Conservation (phyloP, 1,139 yeast genomes). For the Taiozyma sp. region DNA sequence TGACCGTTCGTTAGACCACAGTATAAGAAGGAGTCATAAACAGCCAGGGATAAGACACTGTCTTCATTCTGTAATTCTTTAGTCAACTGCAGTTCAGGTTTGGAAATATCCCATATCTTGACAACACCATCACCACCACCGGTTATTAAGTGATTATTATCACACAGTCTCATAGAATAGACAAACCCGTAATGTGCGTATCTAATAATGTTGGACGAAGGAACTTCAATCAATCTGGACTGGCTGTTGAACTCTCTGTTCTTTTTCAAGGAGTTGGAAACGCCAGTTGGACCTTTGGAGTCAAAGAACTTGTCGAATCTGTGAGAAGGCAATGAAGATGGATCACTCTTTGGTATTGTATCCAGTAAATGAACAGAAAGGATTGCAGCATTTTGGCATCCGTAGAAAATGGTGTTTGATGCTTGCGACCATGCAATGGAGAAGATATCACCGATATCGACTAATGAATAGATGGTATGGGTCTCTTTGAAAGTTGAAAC, state of each 20-base stretch:
- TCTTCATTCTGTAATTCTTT: conserved; percentile 53
- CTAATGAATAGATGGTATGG: conserved; percentile 73
- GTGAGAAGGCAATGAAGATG: conserved; percentile 63
- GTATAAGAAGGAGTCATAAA: conserved; percentile 62
- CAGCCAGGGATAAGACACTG: conserved; percentile 63
- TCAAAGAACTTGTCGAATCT: conserved; percentile 88
- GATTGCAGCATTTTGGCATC: conserved; percentile 89
- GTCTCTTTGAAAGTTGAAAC: conserved; percentile 39
- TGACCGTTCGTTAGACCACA: conserved; percentile 75
- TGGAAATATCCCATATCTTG: conserved; percentile 60
- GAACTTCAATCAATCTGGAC: conserved; percentile 56
- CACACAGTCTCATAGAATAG: conserved; percentile 52
- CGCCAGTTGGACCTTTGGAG: conserved; percentile 81
- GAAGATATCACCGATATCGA: conserved; percentile 93
- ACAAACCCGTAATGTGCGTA: conserved; percentile 94
- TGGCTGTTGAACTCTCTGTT: conserved; percentile 1
- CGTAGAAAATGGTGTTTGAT: conserved; percentile 65
- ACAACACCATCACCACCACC: conserved; percentile 93
- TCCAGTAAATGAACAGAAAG: conserved; percentile 50
- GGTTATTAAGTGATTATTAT: conserved; percentile 42
- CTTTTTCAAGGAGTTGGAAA: conserved; percentile 1
- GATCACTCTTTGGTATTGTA: conserved; percentile 27
- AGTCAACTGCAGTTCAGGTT: conserved; percentile 7
- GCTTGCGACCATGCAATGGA: conserved; percentile 68
- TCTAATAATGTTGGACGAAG: conserved; percentile 55